phyloP scores from a whole-genome alignment of 1,284 basidiomycete species.

The Trametes pubescens region DNA sequence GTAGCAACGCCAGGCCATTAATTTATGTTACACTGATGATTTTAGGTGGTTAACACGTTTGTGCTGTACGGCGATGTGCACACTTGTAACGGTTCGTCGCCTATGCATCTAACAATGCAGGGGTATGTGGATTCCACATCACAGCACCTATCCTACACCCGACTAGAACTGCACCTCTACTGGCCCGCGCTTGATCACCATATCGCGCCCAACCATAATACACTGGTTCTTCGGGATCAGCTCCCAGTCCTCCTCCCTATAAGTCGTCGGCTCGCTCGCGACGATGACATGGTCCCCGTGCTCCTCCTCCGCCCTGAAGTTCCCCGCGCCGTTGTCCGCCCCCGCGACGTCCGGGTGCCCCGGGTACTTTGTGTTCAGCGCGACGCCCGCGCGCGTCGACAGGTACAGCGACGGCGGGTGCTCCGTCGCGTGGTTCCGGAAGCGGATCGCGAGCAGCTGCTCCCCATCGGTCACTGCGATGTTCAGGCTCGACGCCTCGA shows the following conservation, averaged over 20 bases:
- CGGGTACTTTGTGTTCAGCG: constrained; percentile 48
- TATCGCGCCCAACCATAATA: constrained; percentile 44
- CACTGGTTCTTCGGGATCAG: constrained; percentile 45
- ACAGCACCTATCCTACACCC: not conserved
- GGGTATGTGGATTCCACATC: not conserved
- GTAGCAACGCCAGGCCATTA: too few species aligned
- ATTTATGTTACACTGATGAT: too few species aligned
- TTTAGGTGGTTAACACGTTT: too few species aligned
- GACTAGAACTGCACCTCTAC: constrained; percentile 34
- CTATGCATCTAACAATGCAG: too few species aligned
- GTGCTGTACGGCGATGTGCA: too few species aligned
- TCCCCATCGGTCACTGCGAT: constrained; percentile 45
- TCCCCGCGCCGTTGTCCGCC: constrained; percentile 32
- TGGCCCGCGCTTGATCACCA: constrained; percentile 35
- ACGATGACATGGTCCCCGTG: constrained; percentile 48
- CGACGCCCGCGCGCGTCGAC: constrained; percentile 47
- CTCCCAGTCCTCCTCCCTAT: constrained; percentile 44
- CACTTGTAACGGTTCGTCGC: too few species aligned
- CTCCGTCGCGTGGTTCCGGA: constrained; percentile 45
- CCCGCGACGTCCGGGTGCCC: constrained; percentile 45
- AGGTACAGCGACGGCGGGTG: constrained; percentile 49
- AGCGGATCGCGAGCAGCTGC: constrained; percentile 45
- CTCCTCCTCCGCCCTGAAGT: constrained; percentile 37
- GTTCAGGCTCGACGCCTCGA: constrained; percentile 43
- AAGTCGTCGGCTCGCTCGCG: constrained; percentile 48